phyloP scores from a whole-genome alignment of 2,329 filamentous ascomycete species.

The Aspergillus sclerotialis region DNA sequence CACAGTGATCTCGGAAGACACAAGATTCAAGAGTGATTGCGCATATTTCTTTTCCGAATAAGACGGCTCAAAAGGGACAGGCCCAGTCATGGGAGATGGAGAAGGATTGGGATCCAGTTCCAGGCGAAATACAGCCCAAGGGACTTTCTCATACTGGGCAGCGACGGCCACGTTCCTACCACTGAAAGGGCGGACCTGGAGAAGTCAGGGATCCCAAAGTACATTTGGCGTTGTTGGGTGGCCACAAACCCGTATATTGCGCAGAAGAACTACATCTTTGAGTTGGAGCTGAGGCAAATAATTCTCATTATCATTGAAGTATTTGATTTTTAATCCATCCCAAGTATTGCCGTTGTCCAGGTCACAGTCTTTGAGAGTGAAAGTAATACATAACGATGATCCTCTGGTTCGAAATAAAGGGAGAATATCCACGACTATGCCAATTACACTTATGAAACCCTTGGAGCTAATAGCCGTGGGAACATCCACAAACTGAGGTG shows the following conservation, averaged over 20 bases:
- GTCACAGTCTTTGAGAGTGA: slow-evolving; percentile 54
- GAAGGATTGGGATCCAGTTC: slow-evolving; percentile 13
- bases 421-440: slow-evolving; percentile 61
- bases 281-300: slow-evolving; percentile 39
- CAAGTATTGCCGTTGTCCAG: slow-evolving; percentile 36
- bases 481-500: slow-evolving; percentile 39
- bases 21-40: not conserved
- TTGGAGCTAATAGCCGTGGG: slow-evolving; percentile 36
- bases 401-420: slow-evolving; percentile 46
- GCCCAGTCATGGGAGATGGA: slow-evolving; percentile 20
- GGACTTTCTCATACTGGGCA: slow-evolving; percentile 17
- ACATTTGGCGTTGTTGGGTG: too few species aligned
- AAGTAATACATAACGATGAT: slow-evolving; percentile 53
- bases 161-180: slow-evolving; percentile 18
- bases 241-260: slow-evolving; percentile 48
- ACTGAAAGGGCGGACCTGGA: slow-evolving; percentile 15
- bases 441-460: slow-evolving; percentile 54
- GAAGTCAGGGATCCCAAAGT: not conserved
- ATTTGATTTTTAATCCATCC: slow-evolving; percentile 46
- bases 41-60: slow-evolving; percentile 24
- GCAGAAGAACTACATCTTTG: slow-evolving; percentile 61
- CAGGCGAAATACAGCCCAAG: slow-evolving; percentile 30
- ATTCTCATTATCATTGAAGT: slow-evolving; percentile 50
- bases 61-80: slow-evolving; percentile 18
- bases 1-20: slow-evolving; percentile 1